Base-by-base conservation (phyloP, 805 yeast genomes). In the Zygosaccharomyces kombuchaensis region DNA sequence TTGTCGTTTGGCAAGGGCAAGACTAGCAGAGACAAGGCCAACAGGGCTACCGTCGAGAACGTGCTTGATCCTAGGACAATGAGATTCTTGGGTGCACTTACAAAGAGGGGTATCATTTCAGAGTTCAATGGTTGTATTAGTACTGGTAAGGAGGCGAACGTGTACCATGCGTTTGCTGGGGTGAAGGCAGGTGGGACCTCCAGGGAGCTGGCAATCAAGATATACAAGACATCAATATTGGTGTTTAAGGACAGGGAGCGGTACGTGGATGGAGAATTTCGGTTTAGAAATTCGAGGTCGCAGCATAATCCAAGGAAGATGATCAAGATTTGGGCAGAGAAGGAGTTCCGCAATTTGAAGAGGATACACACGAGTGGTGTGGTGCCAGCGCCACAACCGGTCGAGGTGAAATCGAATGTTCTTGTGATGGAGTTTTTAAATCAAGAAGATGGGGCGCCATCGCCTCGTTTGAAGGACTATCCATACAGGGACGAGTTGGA, bases 61-160 rank as follows among this genome's bases (percentile, higher is more conserved):
- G 99, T 93, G 1, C 69, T 93, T 47, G 99, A 93, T 65, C 98
- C 98, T 4, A 76, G 98, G 51, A 93, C 99, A 0, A 74, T 90
- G 70, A 73, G 80, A 56, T 91, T 91, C 59, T 72, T 93, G 44
- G 81, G 82, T 43, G 87, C 87, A 50, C 73, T 93, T 63, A 82
- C 87, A 65, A 86, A 82, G 59, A 82, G 86, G 56, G 96, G 96
- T 3, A 76, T 87, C 5, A 79, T 93, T 27, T 80, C 93, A 2
- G 80, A 85, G 54, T 82, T 93, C 57, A 87, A 90, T 57, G 99
- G 99, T 9, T 93, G 98, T 63, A 74, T 93, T 40, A 82, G 93
- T 57, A 93, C 99, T 0, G 99, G 99, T 39, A 93, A 93, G 65
- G 99, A 93, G 66, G 99, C 99, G n/a, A 93, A 93, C 60, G 97